These are phyloP conservation scores for Trypanosoma mega DNA, from an alignment of 208 protist genomes.

Conservation along the genomic window DNA sequence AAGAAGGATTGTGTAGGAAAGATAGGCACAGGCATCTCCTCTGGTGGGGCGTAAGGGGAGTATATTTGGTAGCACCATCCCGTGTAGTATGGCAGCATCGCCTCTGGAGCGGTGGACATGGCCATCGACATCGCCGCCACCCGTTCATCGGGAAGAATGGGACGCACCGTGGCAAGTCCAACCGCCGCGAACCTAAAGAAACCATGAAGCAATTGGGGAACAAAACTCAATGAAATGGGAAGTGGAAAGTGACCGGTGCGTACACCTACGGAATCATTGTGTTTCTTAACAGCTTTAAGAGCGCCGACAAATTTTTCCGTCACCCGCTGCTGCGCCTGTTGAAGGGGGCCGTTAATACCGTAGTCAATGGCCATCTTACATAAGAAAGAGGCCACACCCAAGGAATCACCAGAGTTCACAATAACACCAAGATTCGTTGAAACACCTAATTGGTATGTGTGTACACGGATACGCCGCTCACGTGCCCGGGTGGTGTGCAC, in stretches of 20 bases:
- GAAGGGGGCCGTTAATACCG: slow-evolving; percentile 49
- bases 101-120: slow-evolving; percentile 62
- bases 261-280: slow-evolving; percentile 49
- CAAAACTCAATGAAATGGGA: slow-evolving; percentile 71
- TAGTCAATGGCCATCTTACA: slow-evolving; percentile 74
- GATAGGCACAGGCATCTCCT: slow-evolving; percentile 51
- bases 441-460: slow-evolving; percentile 75
- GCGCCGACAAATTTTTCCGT: slow-evolving; percentile 52
- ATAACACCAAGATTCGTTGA: slow-evolving; percentile 38
- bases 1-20: slow-evolving; percentile 63
- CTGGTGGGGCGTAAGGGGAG: slow-evolving; percentile 41
- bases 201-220: slow-evolving; percentile 74
- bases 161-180: slow-evolving; percentile 34
- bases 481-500: slow-evolving; percentile 78
- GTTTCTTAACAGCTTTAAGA: slow-evolving; percentile 41
- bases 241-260: slow-evolving; percentile 54
- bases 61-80: slow-evolving; percentile 78
- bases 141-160: slow-evolving; percentile 66
- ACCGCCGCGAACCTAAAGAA: slow-evolving; percentile 71
- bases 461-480: slow-evolving; percentile 82
- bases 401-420: slow-evolving; percentile 70
- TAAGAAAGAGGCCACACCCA: slow-evolving; percentile 70
- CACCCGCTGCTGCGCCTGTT: slow-evolving; percentile 58
- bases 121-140: slow-evolving; percentile 72
- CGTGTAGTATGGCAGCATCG: slow-evolving; percentile 62